phyloP scores from a whole-genome alignment of 345 rosid genomes.

The Sisymbrium altissimum region DNA sequence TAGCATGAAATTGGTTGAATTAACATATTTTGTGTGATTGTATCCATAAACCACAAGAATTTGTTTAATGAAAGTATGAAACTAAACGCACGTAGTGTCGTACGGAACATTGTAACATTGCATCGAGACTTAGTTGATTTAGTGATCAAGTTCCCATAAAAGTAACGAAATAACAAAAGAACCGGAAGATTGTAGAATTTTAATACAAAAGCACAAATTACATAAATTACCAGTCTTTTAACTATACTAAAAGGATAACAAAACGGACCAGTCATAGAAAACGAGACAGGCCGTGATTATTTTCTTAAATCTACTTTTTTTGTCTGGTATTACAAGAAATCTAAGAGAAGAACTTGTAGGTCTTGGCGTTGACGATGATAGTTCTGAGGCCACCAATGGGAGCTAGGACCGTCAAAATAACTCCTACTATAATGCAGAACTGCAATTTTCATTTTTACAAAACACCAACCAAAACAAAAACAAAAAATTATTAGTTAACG shows the following conservation, averaged over 20 bases:
- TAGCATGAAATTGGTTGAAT: background rate
- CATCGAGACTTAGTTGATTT: background rate
- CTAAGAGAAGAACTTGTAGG: constrained; percentile 62
- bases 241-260: background rate
- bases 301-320: background rate
- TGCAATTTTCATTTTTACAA: constrained; percentile 30
- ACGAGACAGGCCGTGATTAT: constrained; percentile 15
- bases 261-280: constrained; percentile 9
- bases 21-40: background rate
- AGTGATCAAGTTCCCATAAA: background rate
- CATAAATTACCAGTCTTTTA: background rate
- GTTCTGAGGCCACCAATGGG: constrained; percentile 77
- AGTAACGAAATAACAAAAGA: background rate
- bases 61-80: no score
- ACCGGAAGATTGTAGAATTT: background rate
- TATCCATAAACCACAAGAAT: no score
- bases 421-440: constrained; percentile 64
- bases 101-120: background rate
- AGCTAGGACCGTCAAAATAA: constrained; percentile 49
- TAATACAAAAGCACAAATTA: background rate
- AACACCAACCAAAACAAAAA: background rate
- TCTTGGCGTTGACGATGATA: constrained; percentile 50
- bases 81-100: no score
- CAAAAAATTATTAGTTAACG: background rate
- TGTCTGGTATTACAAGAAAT: background rate